Conservation (phyloP, 495 filamentous ascomycete genomes). For the Neurospora sp. region DNA sequence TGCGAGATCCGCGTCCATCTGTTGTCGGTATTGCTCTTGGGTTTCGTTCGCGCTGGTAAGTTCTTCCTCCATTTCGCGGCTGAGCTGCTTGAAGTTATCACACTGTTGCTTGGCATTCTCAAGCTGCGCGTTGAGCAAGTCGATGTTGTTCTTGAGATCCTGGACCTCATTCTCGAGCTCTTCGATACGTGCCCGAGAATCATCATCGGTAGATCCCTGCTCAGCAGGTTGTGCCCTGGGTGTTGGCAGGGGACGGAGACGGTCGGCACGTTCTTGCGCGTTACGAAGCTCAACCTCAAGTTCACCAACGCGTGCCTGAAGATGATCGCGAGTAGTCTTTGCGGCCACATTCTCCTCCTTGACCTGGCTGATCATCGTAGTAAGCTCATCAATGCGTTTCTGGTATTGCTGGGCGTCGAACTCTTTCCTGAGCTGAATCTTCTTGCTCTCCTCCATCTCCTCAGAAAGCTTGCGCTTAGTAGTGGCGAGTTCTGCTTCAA, state of each 20-base stretch:
- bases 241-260: slow-evolving; percentile 64
- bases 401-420: slow-evolving; percentile 78
- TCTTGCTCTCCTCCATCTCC: slow-evolving; percentile 73
- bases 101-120: slow-evolving; percentile 67
- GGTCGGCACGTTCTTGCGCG: slow-evolving; percentile 74
- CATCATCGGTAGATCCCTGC: slow-evolving; percentile 34
- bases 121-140: slow-evolving; percentile 63
- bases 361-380: slow-evolving; percentile 60
- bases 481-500: slow-evolving; percentile 66
- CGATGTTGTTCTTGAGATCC: slow-evolving; percentile 73
- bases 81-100: slow-evolving; percentile 84
- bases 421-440: slow-evolving; percentile 68
- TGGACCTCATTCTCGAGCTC: slow-evolving; percentile 72
- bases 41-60: slow-evolving; percentile 67
- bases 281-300: slow-evolving; percentile 75
- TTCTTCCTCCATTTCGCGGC: slow-evolving; percentile 79
- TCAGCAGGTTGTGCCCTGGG: slow-evolving; percentile 39
- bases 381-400: slow-evolving; percentile 82
- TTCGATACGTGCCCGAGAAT: slow-evolving; percentile 61
- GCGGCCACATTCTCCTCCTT: slow-evolving; percentile 74
- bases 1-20: slow-evolving; percentile 62
- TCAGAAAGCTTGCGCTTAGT: slow-evolving; percentile 78
- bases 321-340: slow-evolving; percentile 77
- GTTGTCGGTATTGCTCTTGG: slow-evolving; percentile 74
- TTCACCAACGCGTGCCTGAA: slow-evolving; percentile 80